Evolutionary conservation across 495 filamentous ascomycete genomes (phyloP), one percentile per base, ranked within the genome.

Genomic region (Talaromyces proteolyticus): DNA sequence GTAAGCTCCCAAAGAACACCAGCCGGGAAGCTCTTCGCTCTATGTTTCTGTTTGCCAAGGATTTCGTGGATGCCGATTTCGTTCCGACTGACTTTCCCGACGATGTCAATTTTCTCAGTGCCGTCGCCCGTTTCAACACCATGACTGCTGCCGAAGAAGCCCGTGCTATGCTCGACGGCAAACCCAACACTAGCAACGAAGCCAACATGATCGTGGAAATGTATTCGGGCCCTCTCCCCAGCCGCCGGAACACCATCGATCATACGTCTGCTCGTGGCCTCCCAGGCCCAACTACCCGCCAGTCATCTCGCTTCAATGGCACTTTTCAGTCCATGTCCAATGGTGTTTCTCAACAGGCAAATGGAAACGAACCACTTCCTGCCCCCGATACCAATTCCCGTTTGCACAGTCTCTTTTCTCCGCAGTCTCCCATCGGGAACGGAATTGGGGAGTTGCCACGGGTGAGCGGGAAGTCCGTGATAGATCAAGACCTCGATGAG

Each of bases 31-130:
- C 80, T 36, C 70, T 95, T 52, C 81, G 85, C 53, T 78, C 85
- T 53, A 91, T 96, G 84, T 75, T 94, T 14, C 72, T 93, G 12
- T 94, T 91, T 62, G 87, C 89, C 21, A 88, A 93, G 59, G 89
- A 91, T 46, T 75, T 94, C 25, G 67, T 89, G 45, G 79, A 85
- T 55, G 79, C 82, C 44, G 85, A 92, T 51, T 79, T 94, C 54
- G 68, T 92, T 11, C 72, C 78, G 6, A 53, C 73, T 36, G 85
- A 88, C 5, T 69, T 76, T 45, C 76, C 82, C 5, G 80, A 86
- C 50, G 89, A 94, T 57, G 66, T 72, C n/a, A 82, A 83, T 17
- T 91, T 84, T 61, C 68, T 81, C 25, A 83, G 83, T 36, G 91
- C 89, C 42, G 70, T 94, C 44, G 81, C 90, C 50, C 81, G 76